A percentile compares a stretch with the other conserved stretches of the same genome.
phyloP scores from a whole-genome alignment of 2,329 filamentous ascomycete genomes.

The Cladosporium sp. region DNA sequence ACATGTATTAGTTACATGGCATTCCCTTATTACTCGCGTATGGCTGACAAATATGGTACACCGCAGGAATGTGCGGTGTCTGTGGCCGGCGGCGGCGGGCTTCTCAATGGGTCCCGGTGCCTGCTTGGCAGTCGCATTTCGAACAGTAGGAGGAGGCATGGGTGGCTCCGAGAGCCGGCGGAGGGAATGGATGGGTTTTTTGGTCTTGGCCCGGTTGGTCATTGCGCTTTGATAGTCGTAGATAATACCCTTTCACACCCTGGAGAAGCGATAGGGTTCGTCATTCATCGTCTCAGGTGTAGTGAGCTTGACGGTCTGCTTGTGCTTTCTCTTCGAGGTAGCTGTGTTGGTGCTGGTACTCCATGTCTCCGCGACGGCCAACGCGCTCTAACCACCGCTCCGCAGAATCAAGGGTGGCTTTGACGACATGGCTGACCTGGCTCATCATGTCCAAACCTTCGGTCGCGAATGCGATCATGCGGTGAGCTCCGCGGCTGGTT shows the following conservation, averaged over 20 bases:
- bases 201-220: too few relatives aligned
- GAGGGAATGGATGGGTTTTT: too few relatives aligned
- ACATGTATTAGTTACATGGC: neutral
- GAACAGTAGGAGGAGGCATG: too few relatives aligned
- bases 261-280: neutral
- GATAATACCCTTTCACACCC: neutral
- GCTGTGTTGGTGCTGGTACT: slow-evolving; percentile 5
- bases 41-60: slow-evolving; percentile 3
- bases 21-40: neutral
- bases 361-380: slow-evolving; percentile 15
- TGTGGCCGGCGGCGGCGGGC: neutral
- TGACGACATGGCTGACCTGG: slow-evolving; percentile 81
- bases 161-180: too few relatives aligned
- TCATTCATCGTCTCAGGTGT: slow-evolving; percentile 1
- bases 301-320: slow-evolving; percentile 2
- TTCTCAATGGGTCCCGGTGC: neutral
- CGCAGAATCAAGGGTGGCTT: slow-evolving; percentile 83
- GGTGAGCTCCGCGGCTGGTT: slow-evolving; percentile 58
- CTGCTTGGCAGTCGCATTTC: too few relatives aligned
- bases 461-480: slow-evolving; percentile 78
- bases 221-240: too few relatives aligned
- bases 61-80: neutral
- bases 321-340: slow-evolving; percentile 7
- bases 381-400: slow-evolving; percentile 76
- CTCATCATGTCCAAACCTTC: slow-evolving; percentile 93